Percentiles rank a stretch among this genome's conserved stretches.
Evolutionary conservation across 2,329 filamentous ascomycete genomes (phyloP).

Genomic region (Huntiella savannae): DNA sequence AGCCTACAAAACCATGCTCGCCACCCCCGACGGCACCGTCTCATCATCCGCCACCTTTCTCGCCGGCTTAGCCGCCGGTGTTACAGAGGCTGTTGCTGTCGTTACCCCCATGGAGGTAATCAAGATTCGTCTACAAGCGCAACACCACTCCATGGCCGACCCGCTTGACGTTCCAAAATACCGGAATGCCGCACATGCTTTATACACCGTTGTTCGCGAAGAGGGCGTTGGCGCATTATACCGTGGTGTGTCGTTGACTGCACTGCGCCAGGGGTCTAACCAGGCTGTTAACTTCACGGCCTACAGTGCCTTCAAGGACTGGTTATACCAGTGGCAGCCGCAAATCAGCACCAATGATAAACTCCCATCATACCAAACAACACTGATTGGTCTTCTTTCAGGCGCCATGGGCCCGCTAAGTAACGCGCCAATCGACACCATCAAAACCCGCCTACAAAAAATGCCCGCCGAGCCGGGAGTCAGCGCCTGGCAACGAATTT

Average conservation of each 20-base stretch:
- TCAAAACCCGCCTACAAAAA: slow-evolving; percentile 92
- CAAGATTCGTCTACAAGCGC: slow-evolving; percentile 94
- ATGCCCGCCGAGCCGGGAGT: slow-evolving; percentile 67
- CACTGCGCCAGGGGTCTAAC: slow-evolving; percentile 85
- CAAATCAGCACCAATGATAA: slow-evolving; percentile 37
- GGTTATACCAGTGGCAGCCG: slow-evolving; percentile 53
- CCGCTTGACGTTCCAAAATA: slow-evolving; percentile 94
- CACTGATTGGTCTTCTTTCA: slow-evolving; percentile 70
- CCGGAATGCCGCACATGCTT: slow-evolving; percentile 68
- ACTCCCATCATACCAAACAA: slow-evolving; percentile 78
- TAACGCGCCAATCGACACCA: slow-evolving; percentile 96
- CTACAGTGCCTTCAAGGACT: slow-evolving; percentile 80
- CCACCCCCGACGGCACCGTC: slow-evolving; percentile 48
- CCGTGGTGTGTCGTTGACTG: slow-evolving; percentile 82
- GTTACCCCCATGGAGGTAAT: slow-evolving; percentile 98
- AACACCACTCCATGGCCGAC: slow-evolving; percentile 95
- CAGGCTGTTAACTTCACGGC: slow-evolving; percentile 98
- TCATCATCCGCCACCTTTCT: slow-evolving; percentile 49
- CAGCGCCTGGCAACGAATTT: slow-evolving; percentile 62
- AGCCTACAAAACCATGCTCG: slow-evolving; percentile 71
- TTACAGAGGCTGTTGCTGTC: slow-evolving; percentile 89
- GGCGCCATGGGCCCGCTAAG: slow-evolving; percentile 91
- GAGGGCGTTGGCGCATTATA: slow-evolving; percentile 79
- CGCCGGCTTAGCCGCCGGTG: slow-evolving; percentile 75
- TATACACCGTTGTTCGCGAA: slow-evolving; percentile 80